Percentiles rank a stretch among this genome's conserved stretches.
These are phyloP conservation scores for Capronia coronata DNA, from an alignment of 2,329 filamentous ascomycete genomes.

Conservation along the genomic window DNA sequence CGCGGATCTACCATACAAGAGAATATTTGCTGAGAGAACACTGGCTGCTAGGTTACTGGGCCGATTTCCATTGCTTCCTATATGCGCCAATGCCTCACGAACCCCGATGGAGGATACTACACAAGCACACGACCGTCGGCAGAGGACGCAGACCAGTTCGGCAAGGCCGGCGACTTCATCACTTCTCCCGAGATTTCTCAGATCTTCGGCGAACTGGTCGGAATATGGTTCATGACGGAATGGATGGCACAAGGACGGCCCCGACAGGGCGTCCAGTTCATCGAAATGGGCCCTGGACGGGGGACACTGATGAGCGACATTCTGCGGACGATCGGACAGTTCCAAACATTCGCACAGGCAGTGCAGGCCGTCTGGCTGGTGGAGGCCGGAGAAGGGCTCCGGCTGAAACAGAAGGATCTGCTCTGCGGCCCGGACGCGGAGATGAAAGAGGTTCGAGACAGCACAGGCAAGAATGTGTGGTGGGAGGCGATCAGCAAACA, in stretches of 20 bases:
- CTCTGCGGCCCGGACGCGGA: constrained; percentile 70
- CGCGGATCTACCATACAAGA: background rate
- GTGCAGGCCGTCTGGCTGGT: constrained; percentile 89
- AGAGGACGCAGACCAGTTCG: constrained; percentile 68
- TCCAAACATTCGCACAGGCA: constrained; percentile 67
- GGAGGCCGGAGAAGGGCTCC: constrained; percentile 78
- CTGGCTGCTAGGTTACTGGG: constrained; percentile 61
- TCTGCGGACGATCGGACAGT: constrained; percentile 75
- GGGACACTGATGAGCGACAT: constrained; percentile 98
- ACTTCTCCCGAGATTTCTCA: constrained; percentile 97
- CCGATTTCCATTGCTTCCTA: constrained; percentile 87
- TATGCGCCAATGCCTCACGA: constrained; percentile 97
- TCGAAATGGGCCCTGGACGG: constrained; percentile 89
- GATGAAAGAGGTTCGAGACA: constrained; percentile 52
- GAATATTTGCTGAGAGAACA: background rate
- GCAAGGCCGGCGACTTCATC: constrained; percentile 88
- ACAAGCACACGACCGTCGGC: constrained; percentile 60
- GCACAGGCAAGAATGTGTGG: constrained; percentile 43
- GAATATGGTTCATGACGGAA: constrained; percentile 91
- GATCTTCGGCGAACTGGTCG: constrained; percentile 89
- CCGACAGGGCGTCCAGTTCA: constrained; percentile 69
- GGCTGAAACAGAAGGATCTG: constrained; percentile 69
- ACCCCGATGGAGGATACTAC: constrained; percentile 87
- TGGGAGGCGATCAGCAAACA: constrained; percentile 71
- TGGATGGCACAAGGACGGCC: constrained; percentile 86